A percentile compares a stretch with the other conserved stretches of the same genome.
Evolutionary conservation across 306 rosid species (phyloP).

Genomic region (Gillenia trifoliata): DNA sequence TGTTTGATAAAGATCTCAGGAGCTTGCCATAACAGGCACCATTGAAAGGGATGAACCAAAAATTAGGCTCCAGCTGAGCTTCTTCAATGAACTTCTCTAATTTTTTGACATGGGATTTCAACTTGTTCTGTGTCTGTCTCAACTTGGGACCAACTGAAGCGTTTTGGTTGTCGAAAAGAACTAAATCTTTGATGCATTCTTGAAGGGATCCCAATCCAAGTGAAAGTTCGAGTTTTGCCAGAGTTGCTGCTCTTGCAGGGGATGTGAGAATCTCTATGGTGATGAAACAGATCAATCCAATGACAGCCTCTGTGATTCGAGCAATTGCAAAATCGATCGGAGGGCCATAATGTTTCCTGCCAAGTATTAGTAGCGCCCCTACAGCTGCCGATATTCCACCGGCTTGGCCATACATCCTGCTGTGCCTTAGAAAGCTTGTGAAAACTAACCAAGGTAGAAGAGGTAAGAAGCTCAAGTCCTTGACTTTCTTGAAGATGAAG

Average conservation of each 20-base stretch:
- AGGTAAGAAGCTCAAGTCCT: conserved; percentile 35
- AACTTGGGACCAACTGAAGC: conserved; percentile 21
- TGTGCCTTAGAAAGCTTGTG: conserved; percentile 54
- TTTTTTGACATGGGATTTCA: conserved; percentile 32
- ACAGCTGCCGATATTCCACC: conserved; percentile 65
- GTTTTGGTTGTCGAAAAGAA: background rate
- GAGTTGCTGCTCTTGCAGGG: conserved; percentile 60
- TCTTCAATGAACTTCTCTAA: conserved; percentile 44
- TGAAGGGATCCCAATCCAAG: conserved; percentile 36
- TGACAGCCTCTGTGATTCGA: conserved; percentile 56
- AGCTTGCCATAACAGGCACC: conserved; percentile 44
- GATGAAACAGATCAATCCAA: conserved; percentile 58
- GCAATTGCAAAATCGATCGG: conserved; percentile 60
- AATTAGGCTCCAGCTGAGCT: conserved; percentile 73
- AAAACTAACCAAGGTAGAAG: conserved; percentile 72
- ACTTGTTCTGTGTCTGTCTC: conserved; percentile 32
- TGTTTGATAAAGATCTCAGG: conserved; percentile 43
- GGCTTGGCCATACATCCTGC: conserved; percentile 74
- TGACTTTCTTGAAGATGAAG: conserved; percentile 29
- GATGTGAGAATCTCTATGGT: conserved; percentile 38
- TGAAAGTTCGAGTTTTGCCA: conserved; percentile 59
- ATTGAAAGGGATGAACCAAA: conserved; percentile 72
- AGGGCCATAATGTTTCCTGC: conserved; percentile 53
- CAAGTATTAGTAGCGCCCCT: conserved; percentile 65
- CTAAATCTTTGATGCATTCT: conserved; percentile 43